A percentile compares a stretch with the other conserved stretches of the same genome.
Evolutionary conservation across 2,329 filamentous ascomycete genomes (phyloP).

Genomic region (Phialophora chinensis): DNA sequence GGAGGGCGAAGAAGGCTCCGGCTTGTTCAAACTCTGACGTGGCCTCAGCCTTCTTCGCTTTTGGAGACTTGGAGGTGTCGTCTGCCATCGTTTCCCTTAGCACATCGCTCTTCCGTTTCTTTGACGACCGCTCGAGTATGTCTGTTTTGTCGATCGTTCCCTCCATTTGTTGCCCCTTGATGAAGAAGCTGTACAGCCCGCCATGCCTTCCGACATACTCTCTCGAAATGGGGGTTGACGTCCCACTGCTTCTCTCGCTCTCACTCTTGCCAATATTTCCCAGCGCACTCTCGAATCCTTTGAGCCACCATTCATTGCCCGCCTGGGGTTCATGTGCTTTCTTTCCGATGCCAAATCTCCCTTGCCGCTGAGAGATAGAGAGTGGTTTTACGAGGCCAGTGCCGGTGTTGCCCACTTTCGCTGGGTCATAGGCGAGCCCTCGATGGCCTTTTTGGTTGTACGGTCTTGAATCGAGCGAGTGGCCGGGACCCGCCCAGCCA

Average conservation of each 20-base stretch:
- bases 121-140: slow-evolving; percentile 33
- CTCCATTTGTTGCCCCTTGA: slow-evolving; percentile 76
- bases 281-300: slow-evolving; percentile 88
- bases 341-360: slow-evolving; percentile 76
- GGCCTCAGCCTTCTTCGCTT: slow-evolving; percentile 20
- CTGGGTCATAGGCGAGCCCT: slow-evolving; percentile 45
- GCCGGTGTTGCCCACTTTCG: slow-evolving; percentile 44
- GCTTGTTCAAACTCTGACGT: slow-evolving; percentile 32
- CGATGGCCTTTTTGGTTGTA: slow-evolving; percentile 50
- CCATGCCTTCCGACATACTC: slow-evolving; percentile 53
- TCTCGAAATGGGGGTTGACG: slow-evolving; percentile 53
- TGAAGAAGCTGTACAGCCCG: slow-evolving; percentile 82
- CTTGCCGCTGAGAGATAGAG: slow-evolving; percentile 79
- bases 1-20: slow-evolving; percentile 29
- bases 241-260: slow-evolving; percentile 63
- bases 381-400: slow-evolving; percentile 83
- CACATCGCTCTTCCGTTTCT: slow-evolving; percentile 38
- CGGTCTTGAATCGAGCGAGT: slow-evolving; percentile 74
- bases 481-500: slow-evolving; percentile 88
- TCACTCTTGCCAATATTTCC: slow-evolving; percentile 61
- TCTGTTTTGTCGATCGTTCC: slow-evolving; percentile 65
- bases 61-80: background rate
- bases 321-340: slow-evolving; percentile 69
- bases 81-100: slow-evolving; percentile 19
- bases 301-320: slow-evolving; percentile 94